These are phyloP conservation scores for Aspergillus niger DNA, from an alignment of 2,329 filamentous ascomycete genomes.

Conservation along the genomic window DNA sequence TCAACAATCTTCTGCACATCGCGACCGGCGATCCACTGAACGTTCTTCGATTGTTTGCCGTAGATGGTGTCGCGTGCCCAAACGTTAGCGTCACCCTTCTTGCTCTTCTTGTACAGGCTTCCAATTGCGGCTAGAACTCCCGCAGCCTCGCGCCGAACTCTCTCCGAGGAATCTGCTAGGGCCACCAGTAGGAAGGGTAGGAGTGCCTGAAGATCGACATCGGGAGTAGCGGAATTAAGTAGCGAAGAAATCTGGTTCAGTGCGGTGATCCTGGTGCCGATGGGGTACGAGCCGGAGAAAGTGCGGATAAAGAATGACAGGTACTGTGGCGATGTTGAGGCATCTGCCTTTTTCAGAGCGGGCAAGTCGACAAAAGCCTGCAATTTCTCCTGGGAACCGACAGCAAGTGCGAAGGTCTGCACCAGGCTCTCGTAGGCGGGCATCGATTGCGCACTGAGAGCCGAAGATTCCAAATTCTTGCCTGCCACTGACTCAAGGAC, in stretches of 20 bases:
- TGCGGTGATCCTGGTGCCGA: constrained; percentile 68
- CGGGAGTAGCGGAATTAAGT: constrained; percentile 51
- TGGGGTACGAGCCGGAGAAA: constrained; percentile 72
- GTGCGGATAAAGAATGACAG: constrained; percentile 74
- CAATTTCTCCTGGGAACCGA: constrained; percentile 33
- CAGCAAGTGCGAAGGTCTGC: constrained; percentile 39
- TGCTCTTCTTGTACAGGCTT: constrained; percentile 51
- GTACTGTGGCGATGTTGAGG: constrained; percentile 65
- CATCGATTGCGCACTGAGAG: constrained; percentile 37
- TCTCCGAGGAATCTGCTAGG: constrained; percentile 72
- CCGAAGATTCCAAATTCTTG: constrained; percentile 37
- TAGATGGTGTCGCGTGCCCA: constrained; percentile 71
- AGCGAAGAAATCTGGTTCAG: constrained; percentile 64
- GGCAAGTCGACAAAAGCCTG: constrained; percentile 40
- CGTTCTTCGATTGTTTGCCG: constrained; percentile 51
- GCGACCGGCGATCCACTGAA: constrained; percentile 62
- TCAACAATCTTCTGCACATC: constrained; percentile 64
- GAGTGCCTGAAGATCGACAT: constrained; percentile 72
- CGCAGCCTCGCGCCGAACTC: constrained; percentile 74
- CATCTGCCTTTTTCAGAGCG: constrained; percentile 42
- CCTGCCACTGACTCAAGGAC: constrained; percentile 37
- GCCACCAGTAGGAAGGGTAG: constrained; percentile 79
- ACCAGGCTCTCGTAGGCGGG: constrained; percentile 42
- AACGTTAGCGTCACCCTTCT: constrained; percentile 43
- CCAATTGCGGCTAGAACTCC: constrained; percentile 64